phyloP scores from a whole-genome alignment of 73 alveolate species.

The Breviolum minutum region DNA sequence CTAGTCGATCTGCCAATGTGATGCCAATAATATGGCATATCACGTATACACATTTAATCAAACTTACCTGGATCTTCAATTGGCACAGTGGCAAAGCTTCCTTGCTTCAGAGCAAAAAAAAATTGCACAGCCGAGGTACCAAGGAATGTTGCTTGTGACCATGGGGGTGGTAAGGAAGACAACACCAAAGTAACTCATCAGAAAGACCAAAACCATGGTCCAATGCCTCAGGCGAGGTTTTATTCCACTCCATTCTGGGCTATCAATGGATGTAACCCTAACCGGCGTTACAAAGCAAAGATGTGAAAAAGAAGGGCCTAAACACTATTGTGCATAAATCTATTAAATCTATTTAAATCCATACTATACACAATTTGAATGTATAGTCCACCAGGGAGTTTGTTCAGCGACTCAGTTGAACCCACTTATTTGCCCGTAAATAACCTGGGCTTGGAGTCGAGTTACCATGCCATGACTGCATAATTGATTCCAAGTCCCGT shows the following conservation, averaged over 20 bases:
- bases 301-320: too few relatives aligned
- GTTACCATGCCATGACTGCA: conserved; percentile 42
- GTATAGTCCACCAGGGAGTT: too few relatives aligned
- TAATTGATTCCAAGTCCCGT: conserved; percentile 64
- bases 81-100: background rate
- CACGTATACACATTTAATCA: too few relatives aligned
- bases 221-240: conserved; percentile 57
- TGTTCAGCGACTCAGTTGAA: background rate
- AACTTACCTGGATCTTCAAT: too few relatives aligned
- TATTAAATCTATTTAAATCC: too few relatives aligned
- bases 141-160: background rate
- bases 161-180: conserved; percentile 39
- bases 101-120: background rate
- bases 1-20: too few relatives aligned
- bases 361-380: too few relatives aligned
- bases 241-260: too few relatives aligned
- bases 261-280: too few relatives aligned
- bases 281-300: too few relatives aligned
- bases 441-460: background rate
- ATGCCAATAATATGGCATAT: too few relatives aligned
- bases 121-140: background rate
- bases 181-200: conserved; percentile 7
- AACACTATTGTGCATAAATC: background rate
- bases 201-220: conserved; percentile 66
- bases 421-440: background rate